Evolutionary conservation across 176 grass and related monocot species (phyloP), one percentile per base, ranked within the genome.

Genomic region (Oryza officinalis): DNA sequence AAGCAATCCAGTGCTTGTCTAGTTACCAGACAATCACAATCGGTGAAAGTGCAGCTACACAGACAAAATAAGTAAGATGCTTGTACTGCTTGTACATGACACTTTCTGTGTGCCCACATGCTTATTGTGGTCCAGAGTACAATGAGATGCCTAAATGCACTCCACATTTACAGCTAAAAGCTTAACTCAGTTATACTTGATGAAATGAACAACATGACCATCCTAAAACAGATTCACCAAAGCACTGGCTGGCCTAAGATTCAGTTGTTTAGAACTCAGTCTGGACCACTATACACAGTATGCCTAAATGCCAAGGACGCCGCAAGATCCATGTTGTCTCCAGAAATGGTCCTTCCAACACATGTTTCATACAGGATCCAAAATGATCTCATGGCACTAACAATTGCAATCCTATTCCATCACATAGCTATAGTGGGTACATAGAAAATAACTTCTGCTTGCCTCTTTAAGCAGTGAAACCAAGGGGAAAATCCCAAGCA

Each of bases 241-340:
- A 87, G 44, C 7, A 66, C 33, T 2, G 2, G 49, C 8, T 59
- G 74, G 25, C 84, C 28, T 31, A 69, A 27, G 8, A 20, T 1
- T 71, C n/a, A 63, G n/a, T 78, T 72, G 45, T 54, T 81, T 72
- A 86, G 67, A 90, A 74, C 38, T 83, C 17, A 78, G 22, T 13
- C 10, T 68, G 61, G 76, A 83, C 74, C 59, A 72, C 67, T 52
- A 23, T 66, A 35, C 6, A 30, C 23, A 41, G 74, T 38, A 38
- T 38, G 37, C 37, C 37, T 38, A 38, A 38, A 38, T 38, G 37
- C 68, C 45, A 74, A 75, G 47, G 38, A 41, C 46, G 45, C n/a
- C 52, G 46, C 2, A 3, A 71, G 33, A 23, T 23, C 20, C 54
- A 59, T 59, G n/a, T 59, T 59, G 44, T 47, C 65, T 33, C 17